These are phyloP conservation scores for Paralagenidium karlingii DNA, from an alignment of 352 stramenopile species.

Conservation along the genomic window DNA sequence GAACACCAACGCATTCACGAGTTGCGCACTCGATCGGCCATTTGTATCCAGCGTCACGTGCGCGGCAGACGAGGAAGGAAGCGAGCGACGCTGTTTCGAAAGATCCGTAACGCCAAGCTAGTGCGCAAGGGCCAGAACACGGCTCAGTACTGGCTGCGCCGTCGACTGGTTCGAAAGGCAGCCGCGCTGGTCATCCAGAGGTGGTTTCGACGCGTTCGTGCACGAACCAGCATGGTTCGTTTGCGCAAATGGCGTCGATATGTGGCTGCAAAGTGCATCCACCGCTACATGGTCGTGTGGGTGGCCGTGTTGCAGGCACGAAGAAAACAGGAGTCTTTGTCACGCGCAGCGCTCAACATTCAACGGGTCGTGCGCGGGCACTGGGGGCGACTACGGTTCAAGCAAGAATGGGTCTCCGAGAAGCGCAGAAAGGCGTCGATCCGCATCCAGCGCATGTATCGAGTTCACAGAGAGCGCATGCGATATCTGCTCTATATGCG, in stretches of 20 bases:
- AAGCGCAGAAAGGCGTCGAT: slow-evolving; percentile 11
- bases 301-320: slow-evolving; percentile 17
- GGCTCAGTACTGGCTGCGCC: slow-evolving; percentile 27
- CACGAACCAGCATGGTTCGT: slow-evolving; percentile 23
- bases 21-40: too few species aligned
- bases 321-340: slow-evolving; percentile 19
- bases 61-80: slow-evolving; percentile 34
- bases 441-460: slow-evolving; percentile 30
- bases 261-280: slow-evolving; percentile 26
- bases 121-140: slow-evolving; percentile 41
- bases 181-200: slow-evolving; percentile 29
- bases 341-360: slow-evolving; percentile 17
- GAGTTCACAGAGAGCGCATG: slow-evolving; percentile 17
- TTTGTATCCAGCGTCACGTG: slow-evolving; percentile 24
- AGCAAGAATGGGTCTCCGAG: slow-evolving; percentile 13
- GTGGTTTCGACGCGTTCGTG: slow-evolving; percentile 27
- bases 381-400: slow-evolving; percentile 14
- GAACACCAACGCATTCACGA: slow-evolving; percentile 21
- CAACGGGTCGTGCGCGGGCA: slow-evolving; percentile 37
- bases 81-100: slow-evolving; percentile 42
- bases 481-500: slow-evolving; percentile 9
- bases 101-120: slow-evolving; percentile 40
- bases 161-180: too few species aligned
- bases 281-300: slow-evolving; percentile 39
- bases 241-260: slow-evolving; percentile 25